A percentile compares a stretch with the other conserved stretches of the same genome.
Evolutionary conservation across 2,329 filamentous ascomycete genomes (phyloP).

Genomic region (Keithomyces neogunnii): DNA sequence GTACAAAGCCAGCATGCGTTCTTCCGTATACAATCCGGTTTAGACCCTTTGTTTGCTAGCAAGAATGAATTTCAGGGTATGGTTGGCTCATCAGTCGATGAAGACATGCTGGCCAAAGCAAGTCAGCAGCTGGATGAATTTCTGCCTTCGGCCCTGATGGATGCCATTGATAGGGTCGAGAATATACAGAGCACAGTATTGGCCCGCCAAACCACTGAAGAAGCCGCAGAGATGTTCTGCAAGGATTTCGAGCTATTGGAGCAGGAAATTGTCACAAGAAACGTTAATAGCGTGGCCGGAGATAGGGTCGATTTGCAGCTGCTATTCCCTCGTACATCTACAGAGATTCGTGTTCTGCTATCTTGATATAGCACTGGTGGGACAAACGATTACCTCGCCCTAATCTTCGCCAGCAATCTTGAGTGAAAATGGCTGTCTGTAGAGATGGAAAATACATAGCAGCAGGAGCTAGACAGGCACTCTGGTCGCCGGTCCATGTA

Average conservation of each 20-base stretch:
- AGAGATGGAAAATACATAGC: no score
- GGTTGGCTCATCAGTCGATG: slow-evolving; percentile 37
- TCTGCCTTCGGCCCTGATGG: slow-evolving; percentile 84
- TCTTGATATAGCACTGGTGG: slow-evolving; percentile 25
- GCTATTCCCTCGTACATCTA: slow-evolving; percentile 50
- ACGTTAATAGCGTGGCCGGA: slow-evolving; percentile 20
- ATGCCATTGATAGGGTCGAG: slow-evolving; percentile 75
- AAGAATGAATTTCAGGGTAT: slow-evolving; percentile 16
- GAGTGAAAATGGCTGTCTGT: no score
- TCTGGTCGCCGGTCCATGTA: no score
- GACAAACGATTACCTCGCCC: no score
- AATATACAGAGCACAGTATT: slow-evolving; percentile 63
- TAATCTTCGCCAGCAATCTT: no score
- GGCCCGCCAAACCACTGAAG: slow-evolving; percentile 68
- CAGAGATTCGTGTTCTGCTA: slow-evolving; percentile 51
- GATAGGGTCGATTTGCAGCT: slow-evolving; percentile 18
- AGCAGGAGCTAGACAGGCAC: no score
- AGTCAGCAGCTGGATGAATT: slow-evolving; percentile 82
- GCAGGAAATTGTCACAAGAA: slow-evolving; percentile 35
- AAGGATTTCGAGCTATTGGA: slow-evolving; percentile 65
- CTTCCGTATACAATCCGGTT: slow-evolving; percentile 66
- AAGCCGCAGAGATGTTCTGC: slow-evolving; percentile 77
- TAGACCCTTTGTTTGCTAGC: slow-evolving; percentile 53
- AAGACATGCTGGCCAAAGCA: slow-evolving; percentile 47
- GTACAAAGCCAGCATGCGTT: slow-evolving; percentile 62